Conservation (phyloP, 2,329 filamentous ascomycete species). For the Venturia carpophila region DNA sequence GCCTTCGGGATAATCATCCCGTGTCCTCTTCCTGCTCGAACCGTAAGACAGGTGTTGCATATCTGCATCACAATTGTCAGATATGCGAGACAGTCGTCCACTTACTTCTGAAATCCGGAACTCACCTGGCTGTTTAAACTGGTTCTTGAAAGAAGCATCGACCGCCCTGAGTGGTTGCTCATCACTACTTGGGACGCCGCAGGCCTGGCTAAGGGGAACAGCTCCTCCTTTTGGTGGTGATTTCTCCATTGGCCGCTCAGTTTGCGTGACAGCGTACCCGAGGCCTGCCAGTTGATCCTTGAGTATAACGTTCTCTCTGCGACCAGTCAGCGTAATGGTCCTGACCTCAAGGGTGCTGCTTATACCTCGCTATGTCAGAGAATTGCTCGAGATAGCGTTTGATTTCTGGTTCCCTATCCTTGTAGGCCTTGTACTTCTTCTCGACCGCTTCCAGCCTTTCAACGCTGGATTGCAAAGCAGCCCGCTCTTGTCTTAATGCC, state of each 20-base stretch:
- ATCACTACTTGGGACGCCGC: neutral
- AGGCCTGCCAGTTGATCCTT: constrained; percentile 25
- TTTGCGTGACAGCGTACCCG: constrained; percentile 26
- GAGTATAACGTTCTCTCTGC: constrained; percentile 25
- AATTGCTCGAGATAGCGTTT: constrained; percentile 32
- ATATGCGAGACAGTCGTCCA: neutral
- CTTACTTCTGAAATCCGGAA: neutral
- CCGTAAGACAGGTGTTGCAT: neutral
- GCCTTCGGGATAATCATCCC: constrained; percentile 14
- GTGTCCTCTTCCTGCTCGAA: constrained; percentile 16
- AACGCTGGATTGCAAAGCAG: neutral
- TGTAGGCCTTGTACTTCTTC: constrained; percentile 27
- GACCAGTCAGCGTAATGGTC: constrained; percentile 20
- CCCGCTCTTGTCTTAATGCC: neutral
- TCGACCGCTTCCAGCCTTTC: constrained; percentile 21
- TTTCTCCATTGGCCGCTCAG: constrained; percentile 18
- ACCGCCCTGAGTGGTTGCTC: neutral
- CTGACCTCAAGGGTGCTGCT: constrained; percentile 1
- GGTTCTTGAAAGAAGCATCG: neutral
- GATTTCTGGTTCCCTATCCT: constrained; percentile 27
- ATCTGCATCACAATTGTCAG: neutral
- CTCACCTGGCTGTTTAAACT: neutral
- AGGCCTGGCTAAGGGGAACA: neutral
- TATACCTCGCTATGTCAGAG: constrained; percentile 27
- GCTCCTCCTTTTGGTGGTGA: neutral